Base-by-base conservation (phyloP, 768 basidiomycete species). In the Gymnopilus junonius region DNA sequence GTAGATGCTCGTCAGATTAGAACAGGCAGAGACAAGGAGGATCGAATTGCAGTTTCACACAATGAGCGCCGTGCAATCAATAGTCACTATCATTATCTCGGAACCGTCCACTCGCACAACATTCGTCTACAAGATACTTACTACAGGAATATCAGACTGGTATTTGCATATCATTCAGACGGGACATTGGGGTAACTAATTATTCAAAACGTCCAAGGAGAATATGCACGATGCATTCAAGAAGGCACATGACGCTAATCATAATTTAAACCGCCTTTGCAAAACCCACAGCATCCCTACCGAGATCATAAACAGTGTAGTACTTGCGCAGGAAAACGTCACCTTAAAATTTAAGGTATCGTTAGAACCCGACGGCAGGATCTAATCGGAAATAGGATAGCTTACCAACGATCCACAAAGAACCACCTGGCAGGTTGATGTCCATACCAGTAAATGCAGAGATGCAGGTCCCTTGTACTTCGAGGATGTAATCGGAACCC, bases 281-380 rank as follows among this genome's bases (percentile, higher is more conserved):
- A 68, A 96, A 95, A 43, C 94, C 95, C 65, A 97, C 91, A 40
- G 94, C 94, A 74, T 94, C 68, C 65, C 77, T 81, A 34, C 83
- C 89, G 25, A 91, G 83, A 70, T 95, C 93, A 69, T 94, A 95
- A n/a, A 95, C 91, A n/a, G 92, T 93, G 78, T 83, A 93, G 76
- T 90, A 95, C 72, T 89, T 92, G 76, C 96, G 91, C 58, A 97
- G 87, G 87, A 97, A 97, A 63, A 88, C 91, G 68, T 96, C 93
- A 69, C 93, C 89, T 90, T 0, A 61, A 29, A 20, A 35, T 25
- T 90, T 0, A 61, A 29, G 17, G 29, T 25, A 2, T 58, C 46
- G 25, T 58, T 23, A 53, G 14, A 55, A 34, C n/a, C 25, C 29
- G 17, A 23, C 17, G 14, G 32, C 11, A 7, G 48, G 46, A 43